These are phyloP conservation scores for Secale cereale DNA, from an alignment of 176 grass and related monocot genomes.

Conservation along the genomic window DNA sequence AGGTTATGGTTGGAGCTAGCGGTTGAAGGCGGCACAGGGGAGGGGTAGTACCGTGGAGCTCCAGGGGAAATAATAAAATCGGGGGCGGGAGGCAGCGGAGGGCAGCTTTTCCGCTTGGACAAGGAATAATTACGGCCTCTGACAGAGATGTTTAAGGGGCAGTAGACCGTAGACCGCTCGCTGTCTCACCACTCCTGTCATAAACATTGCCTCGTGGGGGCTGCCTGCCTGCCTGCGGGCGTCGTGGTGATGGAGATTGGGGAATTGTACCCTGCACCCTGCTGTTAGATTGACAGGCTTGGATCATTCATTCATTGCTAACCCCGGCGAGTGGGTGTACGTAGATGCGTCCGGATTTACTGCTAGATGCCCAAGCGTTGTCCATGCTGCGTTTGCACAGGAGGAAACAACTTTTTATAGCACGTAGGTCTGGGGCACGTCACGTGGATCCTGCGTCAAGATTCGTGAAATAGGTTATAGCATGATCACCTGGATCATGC, in stretches of 20 bases:
- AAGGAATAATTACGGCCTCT: conserved; percentile 45
- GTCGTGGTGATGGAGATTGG: conserved; percentile 20
- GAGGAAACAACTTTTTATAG: no score
- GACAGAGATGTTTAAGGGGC: conserved; percentile 23
- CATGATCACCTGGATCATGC: no score
- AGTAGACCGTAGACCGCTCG: neutral
- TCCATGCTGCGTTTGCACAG: no score
- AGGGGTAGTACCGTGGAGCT: conserved; percentile 15
- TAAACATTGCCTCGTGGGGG: neutral
- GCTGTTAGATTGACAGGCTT: conserved; percentile 20
- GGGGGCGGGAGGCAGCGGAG: neutral
- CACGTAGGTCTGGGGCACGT: no score
- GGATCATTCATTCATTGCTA: neutral
- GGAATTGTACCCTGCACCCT: conserved; percentile 23
- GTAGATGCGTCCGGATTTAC: neutral
- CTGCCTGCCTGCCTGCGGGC: no score
- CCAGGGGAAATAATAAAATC: neutral
- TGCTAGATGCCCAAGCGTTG: no score
- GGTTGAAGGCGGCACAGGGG: conserved; percentile 30
- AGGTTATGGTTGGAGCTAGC: neutral
- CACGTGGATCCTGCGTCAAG: no score
- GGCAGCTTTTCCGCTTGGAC: conserved; percentile 27
- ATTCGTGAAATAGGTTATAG: no score
- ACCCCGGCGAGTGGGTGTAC: neutral
- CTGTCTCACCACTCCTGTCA: neutral